Percentiles rank a stretch among this genome's conserved stretches.
phyloP scores from a whole-genome alignment of 1,284 basidiomycete genomes.

The Cryptococcus hybrid region DNA sequence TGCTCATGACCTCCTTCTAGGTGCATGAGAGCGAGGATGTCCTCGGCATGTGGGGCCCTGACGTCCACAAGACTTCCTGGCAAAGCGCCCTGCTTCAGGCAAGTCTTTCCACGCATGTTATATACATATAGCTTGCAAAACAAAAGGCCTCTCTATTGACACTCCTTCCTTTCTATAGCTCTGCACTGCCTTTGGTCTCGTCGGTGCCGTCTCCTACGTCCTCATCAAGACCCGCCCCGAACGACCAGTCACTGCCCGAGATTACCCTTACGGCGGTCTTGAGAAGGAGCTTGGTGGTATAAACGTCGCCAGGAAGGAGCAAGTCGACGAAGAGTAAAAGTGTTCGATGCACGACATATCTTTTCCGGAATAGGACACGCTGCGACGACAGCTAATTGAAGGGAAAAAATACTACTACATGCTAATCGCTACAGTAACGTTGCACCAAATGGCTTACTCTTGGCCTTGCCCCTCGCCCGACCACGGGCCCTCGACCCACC shows the following conservation, averaged over 20 bases:
- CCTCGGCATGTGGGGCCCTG: conserved; percentile 84
- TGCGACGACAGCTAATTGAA: not conserved
- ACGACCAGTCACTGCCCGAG: conserved; percentile 32
- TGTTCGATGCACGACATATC: not conserved
- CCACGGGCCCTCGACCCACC: conserved; percentile 9
- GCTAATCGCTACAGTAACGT: conserved; percentile 4
- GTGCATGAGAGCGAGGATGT: conserved; percentile 80
- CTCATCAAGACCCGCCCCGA: conserved; percentile 29
- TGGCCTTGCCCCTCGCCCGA: conserved; percentile 5
- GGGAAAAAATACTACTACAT: conserved; percentile 1
- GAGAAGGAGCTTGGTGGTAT: conserved; percentile 45
- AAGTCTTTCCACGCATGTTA: conserved; percentile 4
- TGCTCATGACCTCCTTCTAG: conserved; percentile 48
- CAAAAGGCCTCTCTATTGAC: not conserved
- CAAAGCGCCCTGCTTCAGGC: conserved; percentile 35
- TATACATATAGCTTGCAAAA: not conserved
- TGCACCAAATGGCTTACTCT: conserved; percentile 1
- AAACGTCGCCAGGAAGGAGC: conserved; percentile 26
- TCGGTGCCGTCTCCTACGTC: conserved; percentile 38
- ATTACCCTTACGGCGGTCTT: conserved; percentile 48
- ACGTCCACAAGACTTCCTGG: conserved; percentile 53
- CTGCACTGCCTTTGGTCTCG: conserved; percentile 26
- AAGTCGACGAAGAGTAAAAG: conserved; percentile 37
- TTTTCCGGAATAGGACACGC: not conserved
- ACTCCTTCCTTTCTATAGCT: conserved; percentile 16